A percentile compares a stretch with the other conserved stretches of the same genome.
Conservation (phyloP, 2,329 filamentous ascomycete species). For the Alternaria angustiovoidea region DNA sequence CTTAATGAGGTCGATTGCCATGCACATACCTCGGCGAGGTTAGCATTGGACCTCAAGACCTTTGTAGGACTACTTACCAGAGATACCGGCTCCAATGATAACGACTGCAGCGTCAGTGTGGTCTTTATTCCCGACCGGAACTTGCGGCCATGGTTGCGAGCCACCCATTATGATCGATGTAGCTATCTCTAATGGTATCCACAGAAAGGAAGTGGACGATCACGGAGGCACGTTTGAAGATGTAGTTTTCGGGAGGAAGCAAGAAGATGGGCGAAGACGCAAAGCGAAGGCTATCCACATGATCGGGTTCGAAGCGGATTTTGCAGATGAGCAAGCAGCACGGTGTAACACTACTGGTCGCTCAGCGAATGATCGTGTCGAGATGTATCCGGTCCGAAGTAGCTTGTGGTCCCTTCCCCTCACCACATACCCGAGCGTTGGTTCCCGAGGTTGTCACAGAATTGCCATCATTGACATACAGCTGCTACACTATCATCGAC, state of each 20-base stretch:
- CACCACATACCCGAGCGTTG: neutral
- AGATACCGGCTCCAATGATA: constrained; percentile 65
- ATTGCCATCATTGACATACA: neutral
- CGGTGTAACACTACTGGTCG: neutral
- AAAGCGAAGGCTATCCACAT: neutral
- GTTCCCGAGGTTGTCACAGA: neutral
- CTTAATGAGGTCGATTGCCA: constrained; percentile 65
- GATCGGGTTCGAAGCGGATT: neutral
- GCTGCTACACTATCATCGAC: neutral
- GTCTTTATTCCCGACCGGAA: constrained; percentile 59
- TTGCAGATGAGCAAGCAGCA: neutral
- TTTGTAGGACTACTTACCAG: constrained; percentile 46
- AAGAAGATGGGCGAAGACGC: neutral
- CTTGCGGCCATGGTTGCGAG: constrained; percentile 56
- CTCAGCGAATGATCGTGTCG: constrained; percentile 2
- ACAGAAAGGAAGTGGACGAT: neutral
- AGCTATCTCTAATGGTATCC: neutral
- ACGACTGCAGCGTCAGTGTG: constrained; percentile 63
- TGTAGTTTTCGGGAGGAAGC: neutral
- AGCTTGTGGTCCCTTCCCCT: constrained; percentile 3
- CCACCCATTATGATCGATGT: constrained; percentile 46
- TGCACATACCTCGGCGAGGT: constrained; percentile 57
- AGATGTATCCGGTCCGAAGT: neutral
- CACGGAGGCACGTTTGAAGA: neutral
- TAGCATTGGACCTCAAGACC: neutral